Conservation (phyloP, 2,329 filamentous ascomycete genomes). For the Paecilomyces variotii region DNA sequence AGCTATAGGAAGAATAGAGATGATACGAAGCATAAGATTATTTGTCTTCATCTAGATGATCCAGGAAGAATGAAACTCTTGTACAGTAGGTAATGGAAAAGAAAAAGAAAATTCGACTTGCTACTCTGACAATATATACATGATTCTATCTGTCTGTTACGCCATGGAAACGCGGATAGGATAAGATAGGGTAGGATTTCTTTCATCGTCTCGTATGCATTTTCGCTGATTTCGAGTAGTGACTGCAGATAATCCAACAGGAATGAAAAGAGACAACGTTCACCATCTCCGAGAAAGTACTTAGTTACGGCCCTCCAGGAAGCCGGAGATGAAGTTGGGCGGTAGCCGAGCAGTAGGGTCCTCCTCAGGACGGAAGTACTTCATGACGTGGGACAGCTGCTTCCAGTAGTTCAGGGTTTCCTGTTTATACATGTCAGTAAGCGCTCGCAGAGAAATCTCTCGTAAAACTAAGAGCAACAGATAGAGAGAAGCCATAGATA, state of each 20-base stretch:
- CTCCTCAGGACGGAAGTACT: conserved; percentile 89
- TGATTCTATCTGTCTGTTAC: not conserved
- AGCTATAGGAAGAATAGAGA: not conserved
- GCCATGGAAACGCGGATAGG: not conserved
- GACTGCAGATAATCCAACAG: not conserved
- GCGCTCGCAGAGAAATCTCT: not conserved
- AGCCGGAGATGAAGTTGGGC: conserved; percentile 84
- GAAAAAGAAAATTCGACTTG: not conserved
- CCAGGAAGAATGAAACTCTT: too few species aligned
- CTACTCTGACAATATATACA: conserved; percentile 4
- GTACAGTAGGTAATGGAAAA: not conserved
- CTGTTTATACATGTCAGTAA: conserved; percentile 37
- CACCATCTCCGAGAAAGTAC: not conserved
- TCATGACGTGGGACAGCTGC: conserved; percentile 89
- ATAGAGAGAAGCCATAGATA: not conserved
- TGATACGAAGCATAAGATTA: not conserved
- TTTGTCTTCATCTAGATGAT: not conserved
- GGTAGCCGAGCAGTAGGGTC: conserved; percentile 69
- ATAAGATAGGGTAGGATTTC: too few species aligned
- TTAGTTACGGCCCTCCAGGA: conserved; percentile 68
- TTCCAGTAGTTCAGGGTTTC: conserved; percentile 99
- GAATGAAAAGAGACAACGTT: not conserved
- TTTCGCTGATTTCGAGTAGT: not conserved
- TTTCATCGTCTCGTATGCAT: not conserved
- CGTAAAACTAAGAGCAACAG: too few species aligned